A percentile compares a stretch with the other conserved stretches of the same genome.
Evolutionary conservation across 2,329 filamentous ascomycete genomes (phyloP).

Genomic region (Neonectria magnoliae): DNA sequence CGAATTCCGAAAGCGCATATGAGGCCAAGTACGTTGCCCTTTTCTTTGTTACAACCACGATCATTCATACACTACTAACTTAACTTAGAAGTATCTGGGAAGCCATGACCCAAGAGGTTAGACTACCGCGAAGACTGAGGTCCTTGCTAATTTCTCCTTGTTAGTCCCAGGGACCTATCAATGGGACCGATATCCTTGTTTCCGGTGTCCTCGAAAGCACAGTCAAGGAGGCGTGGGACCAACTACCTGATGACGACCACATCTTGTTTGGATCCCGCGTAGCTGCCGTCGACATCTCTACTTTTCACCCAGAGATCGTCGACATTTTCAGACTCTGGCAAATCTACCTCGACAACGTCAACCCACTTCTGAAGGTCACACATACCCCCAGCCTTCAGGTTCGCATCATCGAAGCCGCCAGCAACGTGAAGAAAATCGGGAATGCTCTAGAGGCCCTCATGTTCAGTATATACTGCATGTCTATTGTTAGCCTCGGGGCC

Average conservation of each 20-base stretch:
- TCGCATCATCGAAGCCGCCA: slow-evolving; percentile 60
- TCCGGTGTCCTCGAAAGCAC: slow-evolving; percentile 26
- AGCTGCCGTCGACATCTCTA: slow-evolving; percentile 54
- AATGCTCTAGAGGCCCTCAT: slow-evolving; percentile 63
- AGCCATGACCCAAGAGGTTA: slow-evolving; percentile 55
- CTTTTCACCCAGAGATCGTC: slow-evolving; percentile 59
- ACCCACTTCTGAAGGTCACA: slow-evolving; percentile 68
- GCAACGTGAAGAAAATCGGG: slow-evolving; percentile 52
- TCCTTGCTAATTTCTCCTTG: background rate
- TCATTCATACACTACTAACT: background rate
- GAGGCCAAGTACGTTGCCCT: slow-evolving; percentile 29
- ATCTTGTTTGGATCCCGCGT: slow-evolving; percentile 62
- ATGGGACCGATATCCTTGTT: background rate
- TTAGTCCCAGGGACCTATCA: slow-evolving; percentile 20
- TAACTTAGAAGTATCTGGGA: slow-evolving; percentile 57
- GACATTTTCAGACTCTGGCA: slow-evolving; percentile 65
- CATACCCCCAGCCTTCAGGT: slow-evolving; percentile 65
- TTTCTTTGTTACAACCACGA: background rate
- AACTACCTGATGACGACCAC: slow-evolving; percentile 53
- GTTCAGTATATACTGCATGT: slow-evolving; percentile 62
- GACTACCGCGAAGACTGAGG: background rate
- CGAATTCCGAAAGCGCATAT: slow-evolving; percentile 11
- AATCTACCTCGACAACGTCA: slow-evolving; percentile 65
- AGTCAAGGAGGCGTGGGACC: slow-evolving; percentile 58
- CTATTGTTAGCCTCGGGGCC: slow-evolving; percentile 54